Base-by-base conservation (phyloP, 139 green algal species). In the Picochlorum sp. region DNA sequence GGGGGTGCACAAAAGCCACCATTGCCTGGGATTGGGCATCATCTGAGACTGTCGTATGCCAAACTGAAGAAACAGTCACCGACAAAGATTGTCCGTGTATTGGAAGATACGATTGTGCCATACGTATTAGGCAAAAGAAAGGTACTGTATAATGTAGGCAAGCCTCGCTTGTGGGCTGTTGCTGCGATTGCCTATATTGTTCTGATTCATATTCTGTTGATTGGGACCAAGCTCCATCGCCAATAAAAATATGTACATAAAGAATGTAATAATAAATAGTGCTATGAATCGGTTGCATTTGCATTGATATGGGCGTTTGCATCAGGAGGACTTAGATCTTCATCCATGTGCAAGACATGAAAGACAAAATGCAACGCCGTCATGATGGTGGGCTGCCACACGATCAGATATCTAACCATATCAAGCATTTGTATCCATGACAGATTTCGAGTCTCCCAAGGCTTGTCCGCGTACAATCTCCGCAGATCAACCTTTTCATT, bases 361-460 rank as follows among this genome's bases (percentile, higher is more conserved):
- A 88, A 62, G 6, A 74, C 21, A 60, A 83, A 75, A 41, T 82
- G 78, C 7, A 92, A 62, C 0, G 20, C 56, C 1, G 80, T 18
- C 5, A 92, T 69, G 30, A 92, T 74, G 15, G 89, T 30, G 2
- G 86, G 86, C 54, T 85, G 82, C 81, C 81, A 92, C 3, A 87
- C 82, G 3, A 91, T 68, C 38, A 92, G 58, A 63, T 91, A 92
- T 7, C 86, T 73, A 24, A 91, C 58, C 23, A 77, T 64, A 65
- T 92, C 82, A 45, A 92, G 66, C 86, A 90, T 89, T 37, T 90
- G 81, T 5, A 89, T 82, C 84, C 84, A 91, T 3, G 58, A 74
- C 18, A 90, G 56, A 67, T 89, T 91, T 18, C 62, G 28, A 2
- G 81, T 89, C 54, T 90, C 82, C 85, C 85, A 91, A 3, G 85